These are phyloP conservation scores for Aspergillus sp. DNA, from an alignment of 2,329 filamentous ascomycete genomes.

Conservation along the genomic window DNA sequence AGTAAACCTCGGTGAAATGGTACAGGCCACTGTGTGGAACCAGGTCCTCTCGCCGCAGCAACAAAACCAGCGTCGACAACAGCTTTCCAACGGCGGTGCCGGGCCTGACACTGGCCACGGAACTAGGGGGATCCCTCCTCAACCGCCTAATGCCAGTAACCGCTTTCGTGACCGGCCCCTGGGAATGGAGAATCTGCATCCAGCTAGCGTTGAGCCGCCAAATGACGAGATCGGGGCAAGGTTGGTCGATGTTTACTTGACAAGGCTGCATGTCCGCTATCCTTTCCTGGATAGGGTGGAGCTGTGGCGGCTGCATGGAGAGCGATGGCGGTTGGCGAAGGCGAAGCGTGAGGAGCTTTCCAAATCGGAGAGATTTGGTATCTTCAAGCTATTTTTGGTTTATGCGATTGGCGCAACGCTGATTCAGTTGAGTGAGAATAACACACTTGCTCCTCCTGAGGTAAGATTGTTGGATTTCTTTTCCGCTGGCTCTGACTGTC, in stretches of 20 bases:
- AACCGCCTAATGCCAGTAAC: constrained; percentile 8
- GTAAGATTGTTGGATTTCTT: constrained; percentile 15
- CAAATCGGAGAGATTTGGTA: constrained; percentile 33
- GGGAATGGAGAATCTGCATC: constrained; percentile 35
- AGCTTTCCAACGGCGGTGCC: constrained; percentile 9
- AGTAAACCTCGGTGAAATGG: constrained; percentile 44
- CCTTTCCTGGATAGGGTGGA: constrained; percentile 41
- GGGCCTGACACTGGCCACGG: constrained; percentile 4
- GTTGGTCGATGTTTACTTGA: constrained; percentile 39
- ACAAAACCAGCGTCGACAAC: constrained; percentile 7
- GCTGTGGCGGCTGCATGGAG: constrained; percentile 37
- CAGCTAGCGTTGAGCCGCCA: constrained; percentile 38
- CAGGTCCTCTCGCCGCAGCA: constrained; percentile 34
- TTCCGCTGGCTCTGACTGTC: constrained; percentile 1
- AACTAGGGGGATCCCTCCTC: constrained; percentile 7
- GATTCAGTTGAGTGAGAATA: constrained; percentile 40
- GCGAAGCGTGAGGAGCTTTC: constrained; percentile 27
- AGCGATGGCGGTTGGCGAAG: constrained; percentile 30
- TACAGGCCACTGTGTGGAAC: constrained; percentile 46
- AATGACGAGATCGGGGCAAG: constrained; percentile 37
- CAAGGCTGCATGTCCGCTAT: constrained; percentile 40
- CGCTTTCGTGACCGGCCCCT: constrained; percentile 18
- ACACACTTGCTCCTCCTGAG: constrained; percentile 35
- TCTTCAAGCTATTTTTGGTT: constrained; percentile 45
- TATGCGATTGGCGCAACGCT: constrained; percentile 45